Conservation (phyloP, 2,329 filamentous ascomycete genomes). For the Lachnellula suecica region DNA sequence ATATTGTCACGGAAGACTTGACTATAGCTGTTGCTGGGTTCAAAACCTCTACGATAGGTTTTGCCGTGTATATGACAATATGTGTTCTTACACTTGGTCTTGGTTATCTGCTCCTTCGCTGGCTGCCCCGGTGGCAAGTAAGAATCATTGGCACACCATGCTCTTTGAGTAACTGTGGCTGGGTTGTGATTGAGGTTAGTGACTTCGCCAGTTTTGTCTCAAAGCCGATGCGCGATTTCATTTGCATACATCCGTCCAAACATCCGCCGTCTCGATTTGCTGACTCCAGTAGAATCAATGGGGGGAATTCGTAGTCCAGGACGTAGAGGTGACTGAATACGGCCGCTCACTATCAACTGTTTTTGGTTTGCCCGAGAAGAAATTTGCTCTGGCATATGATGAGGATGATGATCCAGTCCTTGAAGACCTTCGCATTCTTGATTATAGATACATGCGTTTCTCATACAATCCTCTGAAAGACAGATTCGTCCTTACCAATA, state of each 20-base stretch:
- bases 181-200: constrained; percentile 85
- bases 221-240: no score
- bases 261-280: constrained; percentile 4
- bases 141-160: constrained; percentile 68
- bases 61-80: constrained; percentile 64
- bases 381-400: constrained; percentile 53
- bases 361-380: constrained; percentile 67
- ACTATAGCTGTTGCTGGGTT: constrained; percentile 94
- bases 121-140: constrained; percentile 87
- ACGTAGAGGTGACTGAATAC: constrained; percentile 56
- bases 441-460: constrained; percentile 93
- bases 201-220: background rate
- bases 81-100: constrained; percentile 74
- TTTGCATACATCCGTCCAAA: background rate
- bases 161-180: constrained; percentile 73
- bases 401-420: constrained; percentile 81
- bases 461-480: constrained; percentile 88
- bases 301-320: constrained; percentile 83
- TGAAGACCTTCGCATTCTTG: constrained; percentile 70
- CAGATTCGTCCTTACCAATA: constrained; percentile 81
- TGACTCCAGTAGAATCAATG: constrained; percentile 74
- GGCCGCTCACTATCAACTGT: constrained; percentile 58
- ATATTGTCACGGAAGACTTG: constrained; percentile 89
- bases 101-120: constrained; percentile 81
- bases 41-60: constrained; percentile 70